These are phyloP conservation scores for Acer negundo DNA, from an alignment of 345 rosid species.

Conservation along the genomic window DNA sequence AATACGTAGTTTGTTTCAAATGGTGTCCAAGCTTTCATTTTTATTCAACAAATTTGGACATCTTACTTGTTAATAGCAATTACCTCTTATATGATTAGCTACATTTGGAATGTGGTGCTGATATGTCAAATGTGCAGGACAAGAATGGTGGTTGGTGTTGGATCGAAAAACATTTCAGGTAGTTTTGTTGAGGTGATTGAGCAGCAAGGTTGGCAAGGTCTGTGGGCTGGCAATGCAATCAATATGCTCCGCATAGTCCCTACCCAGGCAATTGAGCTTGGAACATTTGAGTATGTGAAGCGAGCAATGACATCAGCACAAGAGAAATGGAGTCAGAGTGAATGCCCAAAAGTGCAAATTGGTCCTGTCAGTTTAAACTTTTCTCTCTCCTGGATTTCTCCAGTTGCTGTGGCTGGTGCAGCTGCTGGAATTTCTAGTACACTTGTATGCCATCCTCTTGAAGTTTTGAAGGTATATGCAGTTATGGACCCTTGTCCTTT, in stretches of 20 bases:
- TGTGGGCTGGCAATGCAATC: slow-evolving; percentile 97
- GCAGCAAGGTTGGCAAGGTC: slow-evolving; percentile 96
- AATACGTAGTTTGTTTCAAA: background rate
- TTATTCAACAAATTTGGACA: background rate
- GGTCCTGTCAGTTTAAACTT: slow-evolving; percentile 63
- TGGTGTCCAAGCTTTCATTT: background rate
- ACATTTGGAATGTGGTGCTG: background rate
- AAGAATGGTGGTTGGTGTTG: slow-evolving; percentile 98
- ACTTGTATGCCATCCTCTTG: slow-evolving; percentile 96
- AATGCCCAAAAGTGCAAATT: slow-evolving; percentile 56
- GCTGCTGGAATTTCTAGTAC: slow-evolving; percentile 94
- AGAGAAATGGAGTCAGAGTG: slow-evolving; percentile 60
- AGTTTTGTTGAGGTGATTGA: slow-evolving; percentile 85
- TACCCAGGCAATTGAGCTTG: slow-evolving; percentile 96
- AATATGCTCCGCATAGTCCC: slow-evolving; percentile 93
- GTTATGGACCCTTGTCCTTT: background rate
- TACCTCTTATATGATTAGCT: background rate
- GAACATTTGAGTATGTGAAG: slow-evolving; percentile 87
- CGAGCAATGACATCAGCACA: slow-evolving; percentile 78
- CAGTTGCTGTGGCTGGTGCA: slow-evolving; percentile 94
- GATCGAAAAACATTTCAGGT: slow-evolving; percentile 84
- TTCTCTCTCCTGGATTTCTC: slow-evolving; percentile 85
- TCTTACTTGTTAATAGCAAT: background rate
- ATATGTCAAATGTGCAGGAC: slow-evolving; percentile 57
- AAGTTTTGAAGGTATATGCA: slow-evolving; percentile 83